phyloP scores from a whole-genome alignment of 2,329 filamentous ascomycete species.

The Penicillium corylophilum region DNA sequence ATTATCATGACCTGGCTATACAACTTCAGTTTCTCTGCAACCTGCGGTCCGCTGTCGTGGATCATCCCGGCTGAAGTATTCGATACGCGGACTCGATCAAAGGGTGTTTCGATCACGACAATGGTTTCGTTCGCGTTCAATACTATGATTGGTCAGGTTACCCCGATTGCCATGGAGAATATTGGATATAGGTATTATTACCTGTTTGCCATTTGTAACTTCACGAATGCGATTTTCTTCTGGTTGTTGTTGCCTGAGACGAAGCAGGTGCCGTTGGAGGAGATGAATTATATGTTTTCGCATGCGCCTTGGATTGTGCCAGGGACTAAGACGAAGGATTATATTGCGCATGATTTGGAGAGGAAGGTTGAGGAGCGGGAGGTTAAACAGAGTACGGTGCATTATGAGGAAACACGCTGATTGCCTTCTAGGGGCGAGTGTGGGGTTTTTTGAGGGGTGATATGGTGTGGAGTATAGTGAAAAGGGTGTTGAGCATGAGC shows the following conservation, averaged over 20 bases:
- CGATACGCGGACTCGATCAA: conserved; percentile 71
- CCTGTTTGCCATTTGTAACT: conserved; percentile 66
- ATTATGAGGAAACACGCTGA: conserved; percentile 24
- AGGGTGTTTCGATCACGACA: conserved; percentile 72
- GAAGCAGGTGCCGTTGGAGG: conserved; percentile 61
- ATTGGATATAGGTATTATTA: conserved; percentile 60
- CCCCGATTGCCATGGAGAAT: conserved; percentile 57
- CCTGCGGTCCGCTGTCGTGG: conserved; percentile 67
- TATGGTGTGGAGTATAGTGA: background rate
- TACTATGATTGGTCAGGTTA: conserved; percentile 71
- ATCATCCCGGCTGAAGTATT: conserved; percentile 67
- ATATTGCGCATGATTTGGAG: conserved; percentile 58
- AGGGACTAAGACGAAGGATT: conserved; percentile 55
- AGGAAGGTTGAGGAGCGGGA: conserved; percentile 57
- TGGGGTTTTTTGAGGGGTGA: background rate
- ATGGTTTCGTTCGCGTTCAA: conserved; percentile 75
- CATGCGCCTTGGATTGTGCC: conserved; percentile 64
- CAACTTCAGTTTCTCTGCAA: conserved; percentile 73
- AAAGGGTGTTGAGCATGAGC: background rate
- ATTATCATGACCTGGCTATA: conserved; percentile 76
- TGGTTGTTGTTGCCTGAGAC: conserved; percentile 68
- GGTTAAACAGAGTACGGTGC: conserved; percentile 45
- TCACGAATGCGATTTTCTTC: conserved; percentile 67
- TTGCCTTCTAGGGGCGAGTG: background rate
- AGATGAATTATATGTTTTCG: conserved; percentile 68